Conservation (phyloP, 306 rosid genomes). For the Prosopis cineraria region DNA sequence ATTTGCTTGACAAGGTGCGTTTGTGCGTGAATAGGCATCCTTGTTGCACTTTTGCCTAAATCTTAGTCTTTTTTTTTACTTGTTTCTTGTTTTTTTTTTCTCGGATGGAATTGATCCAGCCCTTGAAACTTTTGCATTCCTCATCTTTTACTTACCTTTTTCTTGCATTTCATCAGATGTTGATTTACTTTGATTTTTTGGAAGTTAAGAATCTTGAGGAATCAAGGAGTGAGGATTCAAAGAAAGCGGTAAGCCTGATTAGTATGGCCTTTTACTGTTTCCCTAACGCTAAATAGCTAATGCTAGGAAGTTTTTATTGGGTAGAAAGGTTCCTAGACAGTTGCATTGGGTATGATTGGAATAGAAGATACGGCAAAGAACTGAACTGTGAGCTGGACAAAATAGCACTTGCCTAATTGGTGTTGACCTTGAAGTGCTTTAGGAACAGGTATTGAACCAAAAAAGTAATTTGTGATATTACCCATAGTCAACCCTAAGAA, state of each 20-base stretch:
- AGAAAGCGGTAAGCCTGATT: constrained; percentile 54
- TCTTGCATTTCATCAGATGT: constrained; percentile 50
- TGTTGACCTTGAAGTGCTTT: constrained; percentile 13
- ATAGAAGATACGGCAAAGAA: neutral
- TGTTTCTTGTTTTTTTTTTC: neutral
- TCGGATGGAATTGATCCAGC: constrained; percentile 24
- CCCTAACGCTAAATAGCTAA: neutral
- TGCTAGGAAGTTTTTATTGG: constrained; percentile 15
- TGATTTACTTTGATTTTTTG: constrained; percentile 67
- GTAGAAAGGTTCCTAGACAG: neutral
- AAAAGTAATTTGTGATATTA: constrained; percentile 22
- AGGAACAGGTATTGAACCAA: neutral
- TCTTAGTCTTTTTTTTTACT: constrained; percentile 19
- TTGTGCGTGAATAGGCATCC: constrained; percentile 22
- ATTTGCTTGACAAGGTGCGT: constrained; percentile 73
- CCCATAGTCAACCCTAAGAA: neutral
- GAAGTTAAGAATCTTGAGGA: constrained; percentile 57
- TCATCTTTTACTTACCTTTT: constrained; percentile 19
- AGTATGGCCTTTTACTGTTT: constrained; percentile 21
- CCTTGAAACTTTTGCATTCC: constrained; percentile 14
- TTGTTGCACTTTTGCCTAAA: constrained; percentile 29
- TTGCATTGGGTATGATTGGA: constrained; percentile 4
- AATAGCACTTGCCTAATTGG: neutral
- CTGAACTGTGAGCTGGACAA: neutral
- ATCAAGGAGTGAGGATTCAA: constrained; percentile 40